Evolutionary conservation across 495 filamentous ascomycete genomes (phyloP).

Genomic region (Echria macrotheca): DNA sequence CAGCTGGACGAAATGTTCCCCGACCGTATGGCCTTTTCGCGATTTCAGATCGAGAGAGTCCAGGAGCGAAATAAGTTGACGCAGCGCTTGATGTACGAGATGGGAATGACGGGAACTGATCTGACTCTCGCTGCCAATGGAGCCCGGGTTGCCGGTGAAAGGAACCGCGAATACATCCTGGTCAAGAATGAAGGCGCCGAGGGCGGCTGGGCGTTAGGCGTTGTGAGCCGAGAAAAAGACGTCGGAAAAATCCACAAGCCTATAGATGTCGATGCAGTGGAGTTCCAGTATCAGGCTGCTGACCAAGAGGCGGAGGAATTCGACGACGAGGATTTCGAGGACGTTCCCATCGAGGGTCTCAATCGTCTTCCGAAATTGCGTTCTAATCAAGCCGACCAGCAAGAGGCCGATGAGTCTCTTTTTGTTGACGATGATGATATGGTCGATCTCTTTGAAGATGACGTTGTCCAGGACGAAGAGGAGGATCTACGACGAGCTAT

Average conservation of each 20-base stretch:
- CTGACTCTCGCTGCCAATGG: conserved; percentile 52
- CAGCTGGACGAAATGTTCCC: conserved; percentile 95
- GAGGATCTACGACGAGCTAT: conserved; percentile 78
- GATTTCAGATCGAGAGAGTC: conserved; percentile 93
- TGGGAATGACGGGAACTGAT: conserved; percentile 78
- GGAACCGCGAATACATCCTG: conserved; percentile 86
- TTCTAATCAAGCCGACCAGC: conserved; percentile 4
- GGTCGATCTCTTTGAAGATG: conserved; percentile 25
- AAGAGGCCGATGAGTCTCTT: conserved; percentile 50
- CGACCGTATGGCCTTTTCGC: conserved; percentile 94
- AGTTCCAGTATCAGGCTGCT: conserved; percentile 50
- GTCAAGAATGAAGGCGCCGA: conserved; percentile 93
- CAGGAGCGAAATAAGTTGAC: conserved; percentile 90
- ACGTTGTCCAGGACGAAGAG: conserved; percentile 59
- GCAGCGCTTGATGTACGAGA: conserved; percentile 89
- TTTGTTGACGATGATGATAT: conserved; percentile 51
- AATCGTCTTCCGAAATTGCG: conserved; percentile 77
- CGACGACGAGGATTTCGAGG: conserved; percentile 77
- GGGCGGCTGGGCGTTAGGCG: conserved; percentile 94
- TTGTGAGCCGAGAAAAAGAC: conserved; percentile 75
- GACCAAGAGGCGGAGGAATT: conserved; percentile 56
- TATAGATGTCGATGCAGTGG: conserved; percentile 80
- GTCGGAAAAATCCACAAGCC: conserved; percentile 70
- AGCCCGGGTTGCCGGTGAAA: conserved; percentile 79
- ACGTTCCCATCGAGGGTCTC: conserved; percentile 89